Percentiles rank a stretch among this genome's conserved stretches.
Evolutionary conservation across 306 rosid genomes (phyloP).

Genomic region (Quercus gilva): DNA sequence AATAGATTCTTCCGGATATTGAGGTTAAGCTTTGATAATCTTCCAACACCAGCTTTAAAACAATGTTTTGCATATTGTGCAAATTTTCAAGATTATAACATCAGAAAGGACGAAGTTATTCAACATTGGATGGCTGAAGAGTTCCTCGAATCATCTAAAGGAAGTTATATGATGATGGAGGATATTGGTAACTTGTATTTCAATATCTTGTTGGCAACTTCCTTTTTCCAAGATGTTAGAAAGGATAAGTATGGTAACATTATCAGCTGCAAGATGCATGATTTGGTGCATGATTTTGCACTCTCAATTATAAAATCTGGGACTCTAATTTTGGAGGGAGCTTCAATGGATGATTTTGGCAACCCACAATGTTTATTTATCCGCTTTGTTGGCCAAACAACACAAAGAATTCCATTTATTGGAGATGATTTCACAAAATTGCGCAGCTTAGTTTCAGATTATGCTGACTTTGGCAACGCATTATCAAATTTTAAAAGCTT

Average conservation of each 20-base stretch:
- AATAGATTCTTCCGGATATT: too few relatives aligned
- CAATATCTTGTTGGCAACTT: not conserved
- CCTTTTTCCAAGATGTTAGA: slow-evolving; percentile 10
- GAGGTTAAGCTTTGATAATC: not conserved
- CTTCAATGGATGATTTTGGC: not conserved
- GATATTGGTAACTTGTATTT: too few relatives aligned
- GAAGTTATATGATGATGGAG: not conserved
- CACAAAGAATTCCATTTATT: not conserved
- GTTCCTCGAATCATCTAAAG: not conserved
- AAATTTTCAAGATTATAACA: not conserved
- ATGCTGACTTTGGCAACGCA: not conserved
- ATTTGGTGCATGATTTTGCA: slow-evolving; percentile 24
- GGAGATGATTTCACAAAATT: not conserved
- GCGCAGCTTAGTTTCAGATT: not conserved
- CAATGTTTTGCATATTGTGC: slow-evolving; percentile 27
- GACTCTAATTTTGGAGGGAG: not conserved
- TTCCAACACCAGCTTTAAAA: slow-evolving; percentile 6
- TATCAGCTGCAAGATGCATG: slow-evolving; percentile 14
- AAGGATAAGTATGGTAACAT: not conserved
- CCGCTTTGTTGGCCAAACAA: too few relatives aligned
- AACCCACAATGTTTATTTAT: too few relatives aligned
- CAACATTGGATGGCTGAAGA: slow-evolving; percentile 20
- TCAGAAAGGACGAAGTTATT: not conserved
- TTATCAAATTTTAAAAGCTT: not conserved
- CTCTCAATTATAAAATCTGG: not conserved